Conservation (phyloP, 257 asterid genomes). For the Prunella vulgaris region DNA sequence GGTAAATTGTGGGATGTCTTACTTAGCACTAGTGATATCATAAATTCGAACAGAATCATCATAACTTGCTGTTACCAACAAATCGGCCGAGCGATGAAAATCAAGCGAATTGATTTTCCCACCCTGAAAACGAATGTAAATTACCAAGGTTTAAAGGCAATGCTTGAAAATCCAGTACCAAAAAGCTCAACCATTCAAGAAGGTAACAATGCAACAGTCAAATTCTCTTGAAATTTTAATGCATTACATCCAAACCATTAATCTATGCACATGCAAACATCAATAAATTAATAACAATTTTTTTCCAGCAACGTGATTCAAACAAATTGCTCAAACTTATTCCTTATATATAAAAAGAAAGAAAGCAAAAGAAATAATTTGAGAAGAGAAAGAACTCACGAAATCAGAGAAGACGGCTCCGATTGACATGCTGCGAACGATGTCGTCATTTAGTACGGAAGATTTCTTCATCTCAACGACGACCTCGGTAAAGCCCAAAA, state of each 20-base stretch:
- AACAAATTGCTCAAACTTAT: background rate
- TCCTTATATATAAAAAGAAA: background rate
- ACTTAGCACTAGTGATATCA: constrained; percentile 76
- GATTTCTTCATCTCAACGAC: constrained; percentile 40
- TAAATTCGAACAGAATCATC: constrained; percentile 86
- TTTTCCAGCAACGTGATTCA: background rate
- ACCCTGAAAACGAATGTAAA: constrained; percentile 42
- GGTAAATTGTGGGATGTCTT: constrained; percentile 26
- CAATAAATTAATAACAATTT: too few relatives aligned
- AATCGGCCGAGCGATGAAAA: constrained; percentile 85
- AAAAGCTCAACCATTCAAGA: background rate
- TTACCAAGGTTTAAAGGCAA: constrained; percentile 2
- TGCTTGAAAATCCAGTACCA: background rate
- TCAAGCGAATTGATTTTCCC: constrained; percentile 79
- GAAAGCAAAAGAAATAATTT: background rate
- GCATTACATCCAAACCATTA: background rate
- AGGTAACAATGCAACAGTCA: background rate
- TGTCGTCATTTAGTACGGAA: constrained; percentile 61
- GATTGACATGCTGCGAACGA: constrained; percentile 69
- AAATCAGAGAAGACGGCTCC: constrained; percentile 90
- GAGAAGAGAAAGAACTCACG: constrained; percentile 38
- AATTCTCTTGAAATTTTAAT: background rate
- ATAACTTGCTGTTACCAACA: constrained; percentile 78
- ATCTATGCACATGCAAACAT: background rate
- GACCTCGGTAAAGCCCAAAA: background rate